Percentiles rank a stretch among this genome's conserved stretches.
Conservation (phyloP, 441 rosid species). For the Raphanus hybrid region DNA sequence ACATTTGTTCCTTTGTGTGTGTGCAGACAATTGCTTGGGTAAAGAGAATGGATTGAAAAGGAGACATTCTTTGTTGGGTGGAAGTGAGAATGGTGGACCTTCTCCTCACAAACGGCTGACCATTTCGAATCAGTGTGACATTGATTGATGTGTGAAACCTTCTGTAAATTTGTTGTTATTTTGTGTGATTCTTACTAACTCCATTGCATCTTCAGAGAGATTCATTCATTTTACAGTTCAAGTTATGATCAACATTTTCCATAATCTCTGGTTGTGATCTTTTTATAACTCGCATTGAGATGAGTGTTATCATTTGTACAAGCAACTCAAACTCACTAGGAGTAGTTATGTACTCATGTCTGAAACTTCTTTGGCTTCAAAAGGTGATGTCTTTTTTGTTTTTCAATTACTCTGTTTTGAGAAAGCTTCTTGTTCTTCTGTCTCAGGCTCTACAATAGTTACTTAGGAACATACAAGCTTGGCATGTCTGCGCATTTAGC, state of each 20-base stretch:
- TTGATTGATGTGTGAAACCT: constrained; percentile 39
- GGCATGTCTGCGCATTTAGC: neutral
- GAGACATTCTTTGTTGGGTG: constrained; percentile 42
- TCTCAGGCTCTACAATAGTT: neutral
- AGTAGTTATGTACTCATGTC: constrained; percentile 6
- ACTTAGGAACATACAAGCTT: neutral
- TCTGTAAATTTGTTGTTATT: constrained; percentile 30
- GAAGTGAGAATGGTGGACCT: constrained; percentile 37
- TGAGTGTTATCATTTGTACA: constrained; percentile 16
- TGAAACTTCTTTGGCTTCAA: neutral
- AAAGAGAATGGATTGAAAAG: constrained; percentile 36
- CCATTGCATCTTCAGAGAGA: constrained; percentile 20
- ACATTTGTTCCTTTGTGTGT: neutral
- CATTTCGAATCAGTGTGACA: constrained; percentile 33
- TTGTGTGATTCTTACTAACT: constrained; percentile 22
- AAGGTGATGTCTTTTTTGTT: neutral
- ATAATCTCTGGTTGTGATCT: constrained; percentile 17
- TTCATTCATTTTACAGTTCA: constrained; percentile 34
- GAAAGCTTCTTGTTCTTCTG: constrained; percentile 33
- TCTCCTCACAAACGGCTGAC: constrained; percentile 34
- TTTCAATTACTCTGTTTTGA: constrained; percentile 31
- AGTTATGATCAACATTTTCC: constrained; percentile 12
- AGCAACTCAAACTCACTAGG: neutral
- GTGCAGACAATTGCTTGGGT: constrained; percentile 31
- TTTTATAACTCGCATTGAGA: constrained; percentile 21